Base-by-base conservation (phyloP, 352 stramenopile genomes). In the Hyaloperonospora arabidopsidis region DNA sequence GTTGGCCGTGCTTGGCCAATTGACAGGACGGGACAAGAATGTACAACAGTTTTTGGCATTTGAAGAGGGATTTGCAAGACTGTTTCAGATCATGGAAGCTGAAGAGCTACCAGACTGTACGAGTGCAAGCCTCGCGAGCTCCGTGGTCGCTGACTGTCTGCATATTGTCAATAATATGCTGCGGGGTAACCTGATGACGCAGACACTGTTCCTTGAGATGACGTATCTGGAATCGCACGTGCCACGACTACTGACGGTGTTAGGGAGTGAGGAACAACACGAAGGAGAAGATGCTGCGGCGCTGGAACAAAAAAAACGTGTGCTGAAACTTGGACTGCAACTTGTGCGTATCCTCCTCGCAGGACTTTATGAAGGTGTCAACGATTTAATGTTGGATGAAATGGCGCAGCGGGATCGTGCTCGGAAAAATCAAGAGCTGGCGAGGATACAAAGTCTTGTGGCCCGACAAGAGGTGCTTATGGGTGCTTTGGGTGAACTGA, bases 141-240 rank as follows among this genome's bases (percentile, higher is more conserved):
- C 49, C 15, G 81, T 91, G 12, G 60, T 85, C 17, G 74, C 74
- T 0, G 81, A 91, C 46, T 89, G 81, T 49, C 54, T 91, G 17
- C 75, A 88, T 52, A 88, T 89, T 51, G 63, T 91, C 8, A 83
- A 79, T 61, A 88, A 91, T 56, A 88, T 91, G 76, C 25, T 91
- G 35, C 61, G 72, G 25, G 78, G 88, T 58, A 91, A 91, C 52
- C 54, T 76, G 18, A 87, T 88, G 75, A 87, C 79, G 34, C 81
- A 91, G 63, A 88, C 67, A 22, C 55, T 91, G 21, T 81, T 91
- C 25, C 59, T 73, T 0, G 75, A 91, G 36, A 59, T 83, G 54
- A 59, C 81, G 17, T 81, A 73, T 40, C 48, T 91, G 8, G 56
- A 74, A 13, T 70, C 73, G 0, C 72, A 88, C 34, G 54, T 91